Base-by-base conservation (phyloP, 1,284 basidiomycete genomes). In the Boletellus deceptivus region DNA sequence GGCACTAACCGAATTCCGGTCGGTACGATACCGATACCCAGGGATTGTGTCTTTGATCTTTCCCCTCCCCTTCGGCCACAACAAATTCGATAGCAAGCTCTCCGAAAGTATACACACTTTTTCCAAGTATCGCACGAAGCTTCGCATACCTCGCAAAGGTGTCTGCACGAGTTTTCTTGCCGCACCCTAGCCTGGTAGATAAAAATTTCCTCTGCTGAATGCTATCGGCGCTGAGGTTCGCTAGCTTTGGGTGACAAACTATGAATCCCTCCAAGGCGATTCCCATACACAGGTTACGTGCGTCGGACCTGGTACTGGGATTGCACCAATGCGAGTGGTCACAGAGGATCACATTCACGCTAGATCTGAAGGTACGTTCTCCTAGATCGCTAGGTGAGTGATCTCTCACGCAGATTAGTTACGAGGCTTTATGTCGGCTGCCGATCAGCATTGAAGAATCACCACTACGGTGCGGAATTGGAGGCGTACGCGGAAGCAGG, bases 301-400 rank as follows among this genome's bases (percentile, higher is more conserved):
- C 56, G 75, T 98, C 31, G 94, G 95, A 0, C 96, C 96, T 3
- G 96, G 96, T 0, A 99, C 95, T 0, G 96, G 96, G 9, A 77
- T 98, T 6, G 95, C 96, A 0, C 95, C 96, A 0, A 90, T 98
- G 79, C 78, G 93, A 33, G 83, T 93, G 0, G 76, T 98, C 38
- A 22, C n/a, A n/a, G 84, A 96, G 64, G 83, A 93, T 56, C 80
- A 93, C 1, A 70, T 86, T 24, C 69, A 73, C 39, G 64, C 59
- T 22, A 80, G 77, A 6, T 70, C 78, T 0, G 65, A 68, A 43
- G 72, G 89, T 89, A 56, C 39, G 73, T 40, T 53, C 16, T 34
- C 42, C 35, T 22, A 34, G 45, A 31, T 17, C 25, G 16, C 24
- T 20, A 3, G 16, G 0, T 18, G 0, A 3, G 7, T 25, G n/a